Evolutionary conservation across 805 yeast species (phyloP).

Genomic region (Sugiyamaella mastotermitis): DNA sequence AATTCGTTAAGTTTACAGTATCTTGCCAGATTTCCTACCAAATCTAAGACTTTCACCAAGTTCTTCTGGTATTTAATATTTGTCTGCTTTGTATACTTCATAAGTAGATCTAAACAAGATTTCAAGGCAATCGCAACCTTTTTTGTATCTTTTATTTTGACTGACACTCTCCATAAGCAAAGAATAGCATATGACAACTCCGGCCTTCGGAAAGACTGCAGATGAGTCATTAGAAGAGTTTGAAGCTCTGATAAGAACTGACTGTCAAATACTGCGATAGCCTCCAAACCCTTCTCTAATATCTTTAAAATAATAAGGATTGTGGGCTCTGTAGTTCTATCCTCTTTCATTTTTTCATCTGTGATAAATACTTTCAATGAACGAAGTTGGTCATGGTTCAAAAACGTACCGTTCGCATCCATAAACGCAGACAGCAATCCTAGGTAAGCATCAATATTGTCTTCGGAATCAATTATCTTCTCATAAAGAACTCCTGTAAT

Average conservation of each 20-base stretch:
- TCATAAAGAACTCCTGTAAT: neutral
- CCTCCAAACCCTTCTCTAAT: conserved; percentile 44
- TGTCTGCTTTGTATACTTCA: too few relatives aligned
- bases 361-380: neutral
- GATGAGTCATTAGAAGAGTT: conserved; percentile 9
- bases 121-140: conserved; percentile 58
- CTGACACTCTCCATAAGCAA: conserved; percentile 53
- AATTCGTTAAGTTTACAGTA: conserved; percentile 37
- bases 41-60: conserved; percentile 44
- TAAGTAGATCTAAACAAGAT: conserved; percentile 51
- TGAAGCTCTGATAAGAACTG: conserved; percentile 47
- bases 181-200: conserved; percentile 55
- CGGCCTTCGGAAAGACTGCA: too few relatives aligned
- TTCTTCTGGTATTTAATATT: conserved; percentile 7
- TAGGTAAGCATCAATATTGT: neutral
- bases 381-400: conserved; percentile 8
- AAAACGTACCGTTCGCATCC: conserved; percentile 6
- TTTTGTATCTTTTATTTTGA: conserved; percentile 38
- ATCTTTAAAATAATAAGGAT: conserved; percentile 40
- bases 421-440: conserved; percentile 1
- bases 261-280: conserved; percentile 40
- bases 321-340: conserved; percentile 3
- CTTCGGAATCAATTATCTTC: neutral
- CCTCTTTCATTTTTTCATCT: conserved; percentile 1
- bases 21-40: conserved; percentile 68